Conservation (phyloP, 2,329 filamentous ascomycete genomes). For the Pseudogymnoascus sp. region DNA sequence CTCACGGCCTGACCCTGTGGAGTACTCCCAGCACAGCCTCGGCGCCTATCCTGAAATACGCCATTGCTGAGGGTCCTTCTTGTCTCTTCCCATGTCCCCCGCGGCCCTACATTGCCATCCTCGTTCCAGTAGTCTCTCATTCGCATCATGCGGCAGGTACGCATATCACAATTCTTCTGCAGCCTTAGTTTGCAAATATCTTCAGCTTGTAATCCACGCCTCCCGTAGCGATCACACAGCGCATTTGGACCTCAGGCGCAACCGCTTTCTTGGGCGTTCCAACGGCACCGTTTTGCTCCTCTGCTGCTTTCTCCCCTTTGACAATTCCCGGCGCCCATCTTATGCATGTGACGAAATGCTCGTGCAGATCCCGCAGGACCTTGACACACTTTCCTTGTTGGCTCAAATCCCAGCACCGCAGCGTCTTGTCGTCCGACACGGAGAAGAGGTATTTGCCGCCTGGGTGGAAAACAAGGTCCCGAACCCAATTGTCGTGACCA, state of each 20-base stretch:
- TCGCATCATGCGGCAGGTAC: not conserved
- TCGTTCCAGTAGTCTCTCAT: not conserved
- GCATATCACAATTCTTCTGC: not conserved
- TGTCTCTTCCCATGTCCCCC: not conserved
- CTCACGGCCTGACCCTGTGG: not conserved
- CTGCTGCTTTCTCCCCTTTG: constrained; percentile 45
- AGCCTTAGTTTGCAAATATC: constrained; percentile 52
- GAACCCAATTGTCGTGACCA: constrained; percentile 93
- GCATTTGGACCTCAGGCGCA: constrained; percentile 52
- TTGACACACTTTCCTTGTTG: constrained; percentile 90
- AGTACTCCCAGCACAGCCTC: not conserved
- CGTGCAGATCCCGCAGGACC: constrained; percentile 66
- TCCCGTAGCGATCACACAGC: constrained; percentile 80
- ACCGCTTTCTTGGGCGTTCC: constrained; percentile 35
- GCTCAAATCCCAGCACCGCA: constrained; percentile 86
- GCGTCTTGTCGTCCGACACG: constrained; percentile 80
- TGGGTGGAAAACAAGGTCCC: constrained; percentile 79
- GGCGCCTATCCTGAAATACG: not conserved
- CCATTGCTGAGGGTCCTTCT: not conserved
- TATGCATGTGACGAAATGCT: constrained; percentile 78
- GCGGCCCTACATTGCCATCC: not conserved
- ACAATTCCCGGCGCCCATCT: constrained; percentile 75
- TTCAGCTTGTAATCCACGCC: constrained; percentile 74
- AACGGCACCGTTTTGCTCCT: constrained; percentile 36
- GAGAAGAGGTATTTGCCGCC: constrained; percentile 85